Evolutionary conservation across 2,329 filamentous ascomycete species (phyloP).

Genomic region (Daldinia eschscholtzii): DNA sequence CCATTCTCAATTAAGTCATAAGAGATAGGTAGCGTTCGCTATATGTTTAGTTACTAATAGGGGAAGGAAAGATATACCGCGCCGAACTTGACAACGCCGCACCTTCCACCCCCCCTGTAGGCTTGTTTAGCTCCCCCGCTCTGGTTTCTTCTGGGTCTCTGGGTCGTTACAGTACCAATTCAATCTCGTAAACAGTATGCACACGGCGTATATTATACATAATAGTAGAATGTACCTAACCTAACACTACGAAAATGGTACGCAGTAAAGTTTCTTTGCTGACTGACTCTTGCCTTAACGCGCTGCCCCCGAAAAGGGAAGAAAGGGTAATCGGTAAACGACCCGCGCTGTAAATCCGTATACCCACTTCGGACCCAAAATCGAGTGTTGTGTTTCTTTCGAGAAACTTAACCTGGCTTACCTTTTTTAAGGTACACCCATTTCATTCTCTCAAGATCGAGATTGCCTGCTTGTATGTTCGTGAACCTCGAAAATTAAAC

Average conservation of each 20-base stretch:
- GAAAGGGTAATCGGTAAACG: conserved; percentile 28
- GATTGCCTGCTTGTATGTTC: neutral
- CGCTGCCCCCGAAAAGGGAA: conserved; percentile 35
- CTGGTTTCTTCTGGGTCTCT: conserved; percentile 19
- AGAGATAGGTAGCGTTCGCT: neutral
- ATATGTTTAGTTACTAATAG: neutral
- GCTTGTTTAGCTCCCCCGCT: conserved; percentile 35
- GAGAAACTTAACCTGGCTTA: conserved; percentile 4
- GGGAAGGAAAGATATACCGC: conserved; percentile 23
- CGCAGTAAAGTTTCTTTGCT: conserved; percentile 12
- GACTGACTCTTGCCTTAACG: conserved; percentile 39
- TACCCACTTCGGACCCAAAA: conserved; percentile 40
- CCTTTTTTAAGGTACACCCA: conserved; percentile 7
- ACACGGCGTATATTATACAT: neutral
- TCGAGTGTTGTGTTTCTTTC: conserved; percentile 14
- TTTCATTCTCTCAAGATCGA: neutral
- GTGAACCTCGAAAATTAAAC: conserved; percentile 1
- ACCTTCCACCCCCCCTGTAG: neutral
- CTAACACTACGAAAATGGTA: neutral
- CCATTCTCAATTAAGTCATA: conserved; percentile 6
- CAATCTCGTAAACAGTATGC: neutral
- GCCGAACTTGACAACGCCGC: neutral
- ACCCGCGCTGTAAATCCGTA: conserved; percentile 38
- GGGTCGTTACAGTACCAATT: conserved; percentile 5
- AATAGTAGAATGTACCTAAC: too few relatives aligned